Evolutionary conservation across 2,329 filamentous ascomycete genomes (phyloP).

Genomic region (Phyllosticta citribraziliensis): DNA sequence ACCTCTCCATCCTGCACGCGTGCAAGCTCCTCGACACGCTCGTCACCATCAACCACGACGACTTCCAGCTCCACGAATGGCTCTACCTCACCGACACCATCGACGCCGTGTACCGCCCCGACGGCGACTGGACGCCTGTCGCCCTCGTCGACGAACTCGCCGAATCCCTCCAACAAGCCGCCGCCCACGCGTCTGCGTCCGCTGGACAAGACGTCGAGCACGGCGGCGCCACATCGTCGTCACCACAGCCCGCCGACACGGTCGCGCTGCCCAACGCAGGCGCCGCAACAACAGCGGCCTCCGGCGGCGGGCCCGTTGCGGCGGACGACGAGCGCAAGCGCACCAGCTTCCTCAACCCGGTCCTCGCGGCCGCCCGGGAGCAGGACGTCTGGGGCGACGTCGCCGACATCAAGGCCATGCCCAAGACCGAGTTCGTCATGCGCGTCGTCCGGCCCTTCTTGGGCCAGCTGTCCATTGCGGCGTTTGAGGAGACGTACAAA

Average conservation of each 20-base stretch:
- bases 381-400: conserved; percentile 36
- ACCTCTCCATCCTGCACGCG: conserved; percentile 70
- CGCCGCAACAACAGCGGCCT: background rate
- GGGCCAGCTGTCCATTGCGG: conserved; percentile 80
- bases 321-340: conserved; percentile 20
- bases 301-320: conserved; percentile 9
- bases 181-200: conserved; percentile 16
- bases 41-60: conserved; percentile 79
- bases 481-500: conserved; percentile 86
- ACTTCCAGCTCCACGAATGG: conserved; percentile 98
- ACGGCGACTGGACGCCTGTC: conserved; percentile 52
- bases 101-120: conserved; percentile 80
- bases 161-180: conserved; percentile 53
- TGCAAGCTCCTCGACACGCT: conserved; percentile 88
- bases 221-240: background rate
- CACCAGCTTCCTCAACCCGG: conserved; percentile 32
- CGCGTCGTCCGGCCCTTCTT: conserved; percentile 82
- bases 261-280: background rate
- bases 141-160: conserved; percentile 79
- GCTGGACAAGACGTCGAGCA: conserved; percentile 15
- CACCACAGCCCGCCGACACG: background rate
- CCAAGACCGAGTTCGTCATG: conserved; percentile 55
- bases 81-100: conserved; percentile 95
- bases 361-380: conserved; percentile 18
- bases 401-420: conserved; percentile 42